Conservation (phyloP, 2,329 filamentous ascomycete genomes). For the Colletotrichum euphorbiae region DNA sequence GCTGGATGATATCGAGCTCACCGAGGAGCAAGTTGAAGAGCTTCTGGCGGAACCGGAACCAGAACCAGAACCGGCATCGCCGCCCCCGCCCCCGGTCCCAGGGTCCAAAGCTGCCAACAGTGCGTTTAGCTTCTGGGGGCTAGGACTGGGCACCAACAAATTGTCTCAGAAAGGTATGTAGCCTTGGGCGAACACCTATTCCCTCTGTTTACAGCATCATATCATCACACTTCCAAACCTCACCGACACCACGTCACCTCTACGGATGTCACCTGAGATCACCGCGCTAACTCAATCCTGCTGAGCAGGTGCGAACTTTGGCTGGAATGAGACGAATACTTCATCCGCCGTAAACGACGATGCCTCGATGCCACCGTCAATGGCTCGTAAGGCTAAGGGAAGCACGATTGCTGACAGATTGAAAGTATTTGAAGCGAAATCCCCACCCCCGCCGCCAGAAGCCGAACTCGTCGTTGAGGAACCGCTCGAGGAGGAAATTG, state of each 20-base stretch:
- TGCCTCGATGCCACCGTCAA: slow-evolving; percentile 53
- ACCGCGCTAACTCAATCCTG: slow-evolving; percentile 62
- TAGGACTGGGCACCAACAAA: slow-evolving; percentile 60
- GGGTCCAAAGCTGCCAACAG: slow-evolving; percentile 50
- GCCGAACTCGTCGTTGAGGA: slow-evolving; percentile 41
- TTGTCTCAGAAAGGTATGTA: slow-evolving; percentile 54
- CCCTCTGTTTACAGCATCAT: slow-evolving; percentile 30
- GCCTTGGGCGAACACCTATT: slow-evolving; percentile 43
- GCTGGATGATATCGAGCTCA: slow-evolving; percentile 48
- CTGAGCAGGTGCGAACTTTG: slow-evolving; percentile 57
- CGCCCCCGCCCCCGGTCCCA: slow-evolving; percentile 19
- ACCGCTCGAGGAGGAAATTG: slow-evolving; percentile 24
- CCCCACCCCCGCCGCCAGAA: slow-evolving; percentile 48
- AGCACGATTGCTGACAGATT: slow-evolving; percentile 68
- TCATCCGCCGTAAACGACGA: slow-evolving; percentile 50
- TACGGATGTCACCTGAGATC: slow-evolving; percentile 54
- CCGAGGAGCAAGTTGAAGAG: slow-evolving; percentile 57
- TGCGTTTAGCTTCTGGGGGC: slow-evolving; percentile 69
- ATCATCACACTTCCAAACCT: slow-evolving; percentile 36
- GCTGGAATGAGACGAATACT: slow-evolving; percentile 55
- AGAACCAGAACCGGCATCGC: slow-evolving; percentile 24
- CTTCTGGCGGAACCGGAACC: slow-evolving; percentile 47
- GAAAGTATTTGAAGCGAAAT: slow-evolving; percentile 63
- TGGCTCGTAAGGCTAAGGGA: slow-evolving; percentile 60
- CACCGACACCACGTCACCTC: slow-evolving; percentile 16